These are phyloP conservation scores for Fusarium humuli DNA, from an alignment of 2,329 filamentous ascomycete genomes.

Conservation along the genomic window DNA sequence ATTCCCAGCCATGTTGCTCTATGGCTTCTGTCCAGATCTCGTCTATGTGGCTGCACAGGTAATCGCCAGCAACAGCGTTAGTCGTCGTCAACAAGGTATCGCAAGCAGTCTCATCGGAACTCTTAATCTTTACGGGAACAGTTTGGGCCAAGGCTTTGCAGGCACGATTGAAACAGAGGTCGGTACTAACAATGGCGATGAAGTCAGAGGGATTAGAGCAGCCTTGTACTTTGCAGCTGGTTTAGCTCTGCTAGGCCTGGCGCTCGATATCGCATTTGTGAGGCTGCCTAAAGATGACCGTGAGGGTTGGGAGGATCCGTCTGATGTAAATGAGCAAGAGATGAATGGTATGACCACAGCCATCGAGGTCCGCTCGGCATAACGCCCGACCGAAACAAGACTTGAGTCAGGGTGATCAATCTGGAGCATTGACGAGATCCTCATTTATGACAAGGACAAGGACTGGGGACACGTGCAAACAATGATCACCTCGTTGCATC, in stretches of 20 bases:
- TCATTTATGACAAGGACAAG: background rate
- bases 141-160: conserved; percentile 50
- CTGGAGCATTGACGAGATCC: background rate
- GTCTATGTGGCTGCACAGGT: conserved; percentile 64
- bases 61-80: conserved; percentile 64
- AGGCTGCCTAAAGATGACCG: conserved; percentile 24
- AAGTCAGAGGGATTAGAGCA: conserved; percentile 7
- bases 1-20: conserved; percentile 54
- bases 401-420: background rate
- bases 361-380: conserved; percentile 2
- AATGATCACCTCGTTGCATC: background rate
- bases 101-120: conserved; percentile 62
- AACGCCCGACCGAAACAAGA: background rate
- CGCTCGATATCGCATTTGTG: conserved; percentile 12
- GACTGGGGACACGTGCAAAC: background rate
- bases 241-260: conserved; percentile 7
- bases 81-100: conserved; percentile 61
- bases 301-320: conserved; percentile 19
- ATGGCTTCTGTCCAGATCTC: conserved; percentile 59
- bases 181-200: background rate
- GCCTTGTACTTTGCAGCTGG: conserved; percentile 24
- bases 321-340: background rate
- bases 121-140: conserved; percentile 50
- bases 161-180: conserved; percentile 51
- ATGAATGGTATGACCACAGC: conserved; percentile 10